Conservation (phyloP, 2,329 filamentous ascomycete species). For the Colletotrichum noveboracense region DNA sequence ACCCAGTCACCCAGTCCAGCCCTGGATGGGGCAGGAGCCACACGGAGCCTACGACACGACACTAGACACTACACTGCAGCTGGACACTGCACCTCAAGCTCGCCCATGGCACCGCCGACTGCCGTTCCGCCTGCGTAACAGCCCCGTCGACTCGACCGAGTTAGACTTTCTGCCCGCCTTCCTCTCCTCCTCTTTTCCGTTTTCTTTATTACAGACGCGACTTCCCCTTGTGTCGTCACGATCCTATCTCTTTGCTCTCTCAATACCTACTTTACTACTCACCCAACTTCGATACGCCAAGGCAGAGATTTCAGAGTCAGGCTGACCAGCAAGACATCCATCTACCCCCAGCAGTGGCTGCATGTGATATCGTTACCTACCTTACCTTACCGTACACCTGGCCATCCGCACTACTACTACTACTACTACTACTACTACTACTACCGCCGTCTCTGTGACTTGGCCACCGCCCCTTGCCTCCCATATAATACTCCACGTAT, state of each 20-base stretch:
- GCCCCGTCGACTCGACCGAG: not conserved
- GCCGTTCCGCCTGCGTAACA: not conserved
- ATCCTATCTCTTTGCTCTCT: not conserved
- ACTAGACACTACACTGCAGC: not conserved
- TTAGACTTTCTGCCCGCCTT: not conserved
- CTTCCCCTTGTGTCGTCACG: not conserved
- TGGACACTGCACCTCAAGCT: not conserved
- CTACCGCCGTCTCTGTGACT: not conserved
- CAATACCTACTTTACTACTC: not conserved
- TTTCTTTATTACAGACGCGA: not conserved
- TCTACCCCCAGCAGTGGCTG: constrained; percentile 5
- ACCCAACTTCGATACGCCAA: not conserved
- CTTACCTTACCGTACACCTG: not conserved
- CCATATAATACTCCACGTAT: not conserved
- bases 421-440: constrained; percentile 4
- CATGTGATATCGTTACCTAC: constrained; percentile 15
- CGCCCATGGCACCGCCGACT: constrained; percentile 4
- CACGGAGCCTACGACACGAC: not conserved
- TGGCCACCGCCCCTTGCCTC: not conserved
- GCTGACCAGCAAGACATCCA: not conserved
- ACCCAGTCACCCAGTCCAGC: not conserved
- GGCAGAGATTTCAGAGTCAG: constrained; percentile 15
- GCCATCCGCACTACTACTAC: constrained; percentile 10
- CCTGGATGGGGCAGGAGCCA: not conserved
- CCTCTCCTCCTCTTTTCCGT: not conserved